These are phyloP conservation scores for Vanrija sp. DNA, from an alignment of 1,284 basidiomycete genomes.

Conservation along the genomic window DNA sequence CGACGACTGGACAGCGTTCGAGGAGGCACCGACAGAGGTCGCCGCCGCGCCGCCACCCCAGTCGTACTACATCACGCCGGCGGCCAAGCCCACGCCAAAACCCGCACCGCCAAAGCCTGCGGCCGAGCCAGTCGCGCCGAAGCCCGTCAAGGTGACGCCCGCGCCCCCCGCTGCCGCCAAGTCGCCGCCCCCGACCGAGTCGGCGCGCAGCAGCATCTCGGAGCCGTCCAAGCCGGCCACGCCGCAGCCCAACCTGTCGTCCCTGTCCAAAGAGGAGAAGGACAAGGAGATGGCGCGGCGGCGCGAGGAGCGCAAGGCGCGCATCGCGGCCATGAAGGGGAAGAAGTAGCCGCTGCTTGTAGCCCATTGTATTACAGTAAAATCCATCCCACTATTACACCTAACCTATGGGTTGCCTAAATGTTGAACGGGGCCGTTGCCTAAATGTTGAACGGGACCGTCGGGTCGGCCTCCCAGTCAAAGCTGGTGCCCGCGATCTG, in stretches of 20 bases:
- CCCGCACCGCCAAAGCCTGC: constrained; percentile 1
- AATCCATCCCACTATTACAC: background rate
- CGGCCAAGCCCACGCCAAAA: constrained; percentile 6
- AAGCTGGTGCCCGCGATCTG: constrained; percentile 40
- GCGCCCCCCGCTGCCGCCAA: background rate
- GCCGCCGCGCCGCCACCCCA: constrained; percentile 36
- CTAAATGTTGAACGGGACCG: constrained; percentile 44
- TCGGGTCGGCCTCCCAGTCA: constrained; percentile 46
- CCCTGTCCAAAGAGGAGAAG: constrained; percentile 78
- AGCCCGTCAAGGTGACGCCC: background rate
- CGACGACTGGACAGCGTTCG: constrained; percentile 91
- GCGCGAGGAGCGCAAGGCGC: constrained; percentile 74
- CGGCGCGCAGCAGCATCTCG: constrained; percentile 3
- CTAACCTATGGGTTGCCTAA: too few species aligned
- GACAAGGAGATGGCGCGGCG: constrained; percentile 80
- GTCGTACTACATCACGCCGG: constrained; percentile 30
- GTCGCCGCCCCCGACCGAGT: constrained; percentile 5
- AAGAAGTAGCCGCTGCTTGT: constrained; percentile 29
- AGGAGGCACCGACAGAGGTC: constrained; percentile 57
- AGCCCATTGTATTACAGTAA: background rate
- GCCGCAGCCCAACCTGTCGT: constrained; percentile 34
- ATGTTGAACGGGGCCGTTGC: background rate
- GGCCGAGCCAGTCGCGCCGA: background rate
- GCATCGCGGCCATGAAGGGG: constrained; percentile 49
- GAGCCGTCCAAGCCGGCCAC: constrained; percentile 5